These are phyloP conservation scores for Phytopythium oedochilum DNA, from an alignment of 352 stramenopile genomes.

Conservation along the genomic window DNA sequence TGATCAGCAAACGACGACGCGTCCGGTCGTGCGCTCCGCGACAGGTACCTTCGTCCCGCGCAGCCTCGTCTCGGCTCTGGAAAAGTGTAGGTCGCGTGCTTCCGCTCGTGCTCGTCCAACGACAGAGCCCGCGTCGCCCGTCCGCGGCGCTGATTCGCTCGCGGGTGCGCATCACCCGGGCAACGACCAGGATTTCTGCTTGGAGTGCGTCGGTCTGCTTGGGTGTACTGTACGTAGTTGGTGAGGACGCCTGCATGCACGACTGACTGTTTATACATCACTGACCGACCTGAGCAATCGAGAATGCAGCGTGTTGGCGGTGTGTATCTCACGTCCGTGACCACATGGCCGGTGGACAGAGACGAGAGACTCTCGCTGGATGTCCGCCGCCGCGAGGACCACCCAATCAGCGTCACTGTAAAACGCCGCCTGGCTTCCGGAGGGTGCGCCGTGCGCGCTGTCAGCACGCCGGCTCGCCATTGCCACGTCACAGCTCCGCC, in stretches of 20 bases:
- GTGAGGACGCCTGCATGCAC: no score
- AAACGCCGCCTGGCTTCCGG: neutral
- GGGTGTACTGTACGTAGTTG: neutral
- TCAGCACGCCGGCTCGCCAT: neutral
- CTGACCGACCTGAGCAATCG: slow-evolving; percentile 3
- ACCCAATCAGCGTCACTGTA: neutral
- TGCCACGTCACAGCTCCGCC: slow-evolving; percentile 2
- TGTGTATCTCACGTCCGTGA: neutral
- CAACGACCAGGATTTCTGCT: neutral
- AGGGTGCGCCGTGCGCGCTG: neutral
- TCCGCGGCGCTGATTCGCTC: slow-evolving; percentile 1
- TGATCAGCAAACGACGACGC: neutral
- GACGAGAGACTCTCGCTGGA: neutral
- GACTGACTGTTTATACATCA: neutral
- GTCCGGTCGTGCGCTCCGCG: neutral
- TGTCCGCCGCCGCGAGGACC: neutral
- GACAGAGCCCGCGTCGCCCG: no score
- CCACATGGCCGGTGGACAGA: neutral
- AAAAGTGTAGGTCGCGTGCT: slow-evolving; percentile 6
- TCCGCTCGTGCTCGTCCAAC: neutral
- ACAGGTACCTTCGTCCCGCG: no score
- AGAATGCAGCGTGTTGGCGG: neutral
- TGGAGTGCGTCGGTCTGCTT: no score
- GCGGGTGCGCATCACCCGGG: neutral
- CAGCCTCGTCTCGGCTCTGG: neutral